Evolutionary conservation across 1,284 basidiomycete genomes (phyloP).

Genomic region (Ceratobasidium sp.): DNA sequence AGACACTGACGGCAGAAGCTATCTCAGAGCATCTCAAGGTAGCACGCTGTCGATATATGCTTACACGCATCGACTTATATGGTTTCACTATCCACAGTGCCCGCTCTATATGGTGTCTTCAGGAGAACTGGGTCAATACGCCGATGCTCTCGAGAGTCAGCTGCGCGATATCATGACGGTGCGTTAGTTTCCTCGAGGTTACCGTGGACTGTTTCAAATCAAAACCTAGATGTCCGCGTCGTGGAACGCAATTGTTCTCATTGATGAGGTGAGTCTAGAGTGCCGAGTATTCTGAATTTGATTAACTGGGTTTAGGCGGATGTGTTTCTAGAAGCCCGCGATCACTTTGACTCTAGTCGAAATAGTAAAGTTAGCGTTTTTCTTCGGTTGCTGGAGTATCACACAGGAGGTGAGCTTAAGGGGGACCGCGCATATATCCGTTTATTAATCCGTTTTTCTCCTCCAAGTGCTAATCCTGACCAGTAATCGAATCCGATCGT

Average conservation of each 20-base stretch:
- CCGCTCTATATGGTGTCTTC: conserved; percentile 24
- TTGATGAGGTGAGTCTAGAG: conserved; percentile 18
- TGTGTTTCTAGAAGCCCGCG: conserved; percentile 12
- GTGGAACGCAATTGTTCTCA: conserved; percentile 30
- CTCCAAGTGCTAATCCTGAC: conserved; percentile 19
- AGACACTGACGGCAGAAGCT: conserved; percentile 32
- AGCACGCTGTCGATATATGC: not conserved
- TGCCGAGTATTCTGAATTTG: not conserved
- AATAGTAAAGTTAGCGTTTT: conserved; percentile 22
- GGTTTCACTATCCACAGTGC: not conserved
- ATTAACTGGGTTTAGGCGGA: conserved; percentile 7
- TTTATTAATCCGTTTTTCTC: not conserved
- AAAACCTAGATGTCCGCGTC: conserved; percentile 16
- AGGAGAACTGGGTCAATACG: not conserved
- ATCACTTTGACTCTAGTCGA: not conserved
- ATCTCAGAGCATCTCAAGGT: conserved; percentile 37
- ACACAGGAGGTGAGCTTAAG: conserved; percentile 14
- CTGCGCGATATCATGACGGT: conserved; percentile 21
- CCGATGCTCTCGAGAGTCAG: not conserved
- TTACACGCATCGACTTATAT: not conserved
- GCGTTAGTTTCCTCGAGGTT: not conserved
- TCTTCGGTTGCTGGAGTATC: conserved; percentile 25
- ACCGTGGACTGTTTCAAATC: not conserved
- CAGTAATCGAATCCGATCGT: conserved; percentile 10
- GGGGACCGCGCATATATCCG: not conserved